phyloP scores from a whole-genome alignment of 371 early-diverging fungal species.

The Batrachochytrium dendrobatidis region DNA sequence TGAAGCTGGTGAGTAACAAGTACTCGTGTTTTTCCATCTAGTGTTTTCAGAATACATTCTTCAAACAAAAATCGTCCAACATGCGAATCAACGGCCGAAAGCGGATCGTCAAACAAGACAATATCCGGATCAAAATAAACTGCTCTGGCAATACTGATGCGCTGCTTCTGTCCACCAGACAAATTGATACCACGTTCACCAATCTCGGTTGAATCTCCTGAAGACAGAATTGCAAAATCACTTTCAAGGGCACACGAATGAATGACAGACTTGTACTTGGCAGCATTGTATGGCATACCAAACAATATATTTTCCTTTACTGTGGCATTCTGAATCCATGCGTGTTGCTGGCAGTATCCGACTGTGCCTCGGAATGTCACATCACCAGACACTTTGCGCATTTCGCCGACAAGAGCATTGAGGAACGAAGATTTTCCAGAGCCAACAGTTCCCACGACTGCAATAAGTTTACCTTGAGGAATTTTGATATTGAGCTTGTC shows the following conservation, averaged over 20 bases:
- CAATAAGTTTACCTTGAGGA: constrained; percentile 37
- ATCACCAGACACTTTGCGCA: constrained; percentile 4
- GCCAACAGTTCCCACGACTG: constrained; percentile 46
- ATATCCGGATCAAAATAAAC: constrained; percentile 71
- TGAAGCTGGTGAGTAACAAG: constrained; percentile 34
- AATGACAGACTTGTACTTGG: constrained; percentile 26
- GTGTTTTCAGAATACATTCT: constrained; percentile 17
- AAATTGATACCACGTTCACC: constrained; percentile 52
- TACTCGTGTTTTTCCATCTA: constrained; percentile 37
- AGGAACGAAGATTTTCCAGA: constrained; percentile 46
- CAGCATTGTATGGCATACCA: constrained; percentile 32
- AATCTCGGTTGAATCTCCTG: constrained; percentile 71
- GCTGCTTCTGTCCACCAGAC: constrained; percentile 18
- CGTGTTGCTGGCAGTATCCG: constrained; percentile 31
- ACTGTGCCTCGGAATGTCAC: constrained; percentile 2
- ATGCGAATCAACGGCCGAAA: constrained; percentile 79
- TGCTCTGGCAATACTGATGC: constrained; percentile 34
- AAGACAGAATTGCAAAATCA: constrained; percentile 67
- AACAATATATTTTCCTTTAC: constrained; percentile 48
- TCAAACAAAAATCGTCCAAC: constrained; percentile 58
- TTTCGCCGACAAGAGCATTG: constrained; percentile 43
- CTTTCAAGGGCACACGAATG: constrained; percentile 53
- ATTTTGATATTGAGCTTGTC: constrained; percentile 21
- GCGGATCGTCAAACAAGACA: constrained; percentile 70
- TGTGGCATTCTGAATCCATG: constrained; percentile 39